Evolutionary conservation across 1,139 yeast species (phyloP).

Genomic region (Yamadazyma diddensiae): DNA sequence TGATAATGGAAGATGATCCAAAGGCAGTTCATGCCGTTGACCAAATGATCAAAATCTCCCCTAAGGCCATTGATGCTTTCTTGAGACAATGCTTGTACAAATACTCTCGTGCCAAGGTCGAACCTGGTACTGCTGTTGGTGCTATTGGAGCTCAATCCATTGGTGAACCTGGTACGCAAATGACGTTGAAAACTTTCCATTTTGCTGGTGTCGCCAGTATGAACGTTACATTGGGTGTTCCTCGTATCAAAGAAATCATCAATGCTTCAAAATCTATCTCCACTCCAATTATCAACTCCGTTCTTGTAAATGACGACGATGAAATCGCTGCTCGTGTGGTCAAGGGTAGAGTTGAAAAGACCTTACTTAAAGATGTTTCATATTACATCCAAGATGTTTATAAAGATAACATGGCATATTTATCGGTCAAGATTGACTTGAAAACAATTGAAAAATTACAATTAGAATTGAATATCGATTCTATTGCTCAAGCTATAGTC

Average conservation of each 20-base stretch:
- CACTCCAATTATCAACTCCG: slow-evolving; percentile 95
- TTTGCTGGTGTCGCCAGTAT: slow-evolving; percentile 99
- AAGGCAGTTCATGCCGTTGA: slow-evolving; percentile 50
- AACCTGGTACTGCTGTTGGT: slow-evolving; percentile 99
- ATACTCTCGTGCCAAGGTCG: slow-evolving; percentile 88
- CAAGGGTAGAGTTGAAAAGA: slow-evolving; percentile 95
- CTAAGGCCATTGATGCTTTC: slow-evolving; percentile 60
- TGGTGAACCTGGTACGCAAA: slow-evolving; percentile 99
- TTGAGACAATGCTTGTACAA: slow-evolving; percentile 75
- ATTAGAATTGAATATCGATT: slow-evolving; percentile 80
- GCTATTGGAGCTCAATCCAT: slow-evolving; percentile 99
- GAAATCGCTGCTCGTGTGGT: slow-evolving; percentile 98
- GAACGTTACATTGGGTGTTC: slow-evolving; percentile 98
- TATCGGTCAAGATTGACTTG: slow-evolving; percentile 80
- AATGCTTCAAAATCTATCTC: slow-evolving; percentile 95
- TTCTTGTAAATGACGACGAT: slow-evolving; percentile 86
- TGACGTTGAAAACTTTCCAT: slow-evolving; percentile 98
- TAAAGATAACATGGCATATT: slow-evolving; percentile 71
- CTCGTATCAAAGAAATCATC: slow-evolving; percentile 97
- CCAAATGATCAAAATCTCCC: slow-evolving; percentile 73
- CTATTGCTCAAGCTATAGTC: slow-evolving; percentile 79
- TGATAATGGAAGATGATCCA: slow-evolving; percentile 47
- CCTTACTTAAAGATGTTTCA: slow-evolving; percentile 81
- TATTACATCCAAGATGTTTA: slow-evolving; percentile 92
- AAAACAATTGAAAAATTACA: slow-evolving; percentile 86